Percentiles rank a stretch among this genome's conserved stretches.
Conservation (phyloP, 495 filamentous ascomycete genomes). For the Pyrenula aspistea region DNA sequence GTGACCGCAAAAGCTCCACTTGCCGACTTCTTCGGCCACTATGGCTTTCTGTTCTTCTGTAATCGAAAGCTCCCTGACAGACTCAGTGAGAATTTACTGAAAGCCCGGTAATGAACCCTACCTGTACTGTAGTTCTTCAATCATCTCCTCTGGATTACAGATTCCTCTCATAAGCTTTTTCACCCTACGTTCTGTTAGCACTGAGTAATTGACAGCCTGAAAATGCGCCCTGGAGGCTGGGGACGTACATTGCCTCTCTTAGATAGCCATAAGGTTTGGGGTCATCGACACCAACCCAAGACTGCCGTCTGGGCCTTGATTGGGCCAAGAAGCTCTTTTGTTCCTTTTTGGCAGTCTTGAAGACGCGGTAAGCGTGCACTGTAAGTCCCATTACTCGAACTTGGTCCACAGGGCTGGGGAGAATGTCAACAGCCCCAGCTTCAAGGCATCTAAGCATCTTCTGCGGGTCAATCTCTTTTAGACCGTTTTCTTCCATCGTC, state of each 20-base stretch:
- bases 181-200: slow-evolving; percentile 46
- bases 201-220: neutral
- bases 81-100: neutral
- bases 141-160: slow-evolving; percentile 57
- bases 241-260: slow-evolving; percentile 57
- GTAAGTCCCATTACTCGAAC: slow-evolving; percentile 60
- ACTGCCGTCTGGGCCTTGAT: slow-evolving; percentile 65
- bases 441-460: slow-evolving; percentile 61
- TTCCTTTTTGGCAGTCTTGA: slow-evolving; percentile 56
- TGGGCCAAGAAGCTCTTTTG: slow-evolving; percentile 48
- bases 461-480: slow-evolving; percentile 22
- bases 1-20: slow-evolving; percentile 83
- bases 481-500: slow-evolving; percentile 7
- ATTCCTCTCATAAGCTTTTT: slow-evolving; percentile 86
- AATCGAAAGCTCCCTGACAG: slow-evolving; percentile 30
- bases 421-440: slow-evolving; percentile 73
- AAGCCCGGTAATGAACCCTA: slow-evolving; percentile 6
- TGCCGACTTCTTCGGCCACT: slow-evolving; percentile 58
- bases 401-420: slow-evolving; percentile 61
- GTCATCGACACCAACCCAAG: slow-evolving; percentile 84
- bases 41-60: slow-evolving; percentile 41
- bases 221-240: slow-evolving; percentile 2
- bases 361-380: slow-evolving; percentile 71
- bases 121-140: slow-evolving; percentile 37
- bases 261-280: slow-evolving; percentile 82